Base-by-base conservation (phyloP, 345 rosid genomes). In the Populus davidiana region DNA sequence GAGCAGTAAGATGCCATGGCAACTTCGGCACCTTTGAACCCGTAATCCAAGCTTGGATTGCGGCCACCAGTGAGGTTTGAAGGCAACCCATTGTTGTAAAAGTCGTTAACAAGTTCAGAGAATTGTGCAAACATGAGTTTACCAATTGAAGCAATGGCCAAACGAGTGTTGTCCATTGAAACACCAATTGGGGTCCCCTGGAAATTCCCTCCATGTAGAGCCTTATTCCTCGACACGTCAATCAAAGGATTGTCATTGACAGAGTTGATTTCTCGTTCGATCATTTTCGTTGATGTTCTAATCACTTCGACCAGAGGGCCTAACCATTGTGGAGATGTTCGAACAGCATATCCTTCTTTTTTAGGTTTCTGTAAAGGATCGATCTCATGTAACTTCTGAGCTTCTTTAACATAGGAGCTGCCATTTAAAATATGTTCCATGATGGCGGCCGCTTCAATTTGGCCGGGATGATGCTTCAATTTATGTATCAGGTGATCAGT, bases 1-100 rank as follows among this genome's bases (percentile, higher is more conserved):
- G 85, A 82, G 73, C 85, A 82, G 67, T 82, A 82, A 13, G 85
- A 82, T 33, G 85, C 85, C 85, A 82, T 82, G 43, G 85, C 85
- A n/a, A 82, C 78, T 75, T 82, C 85, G 43, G 85, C 79, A 20
- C 85, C 85, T 71, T 82, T 82, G 73, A 78, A 82, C 33, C 85
- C 85, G 31, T 82, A 82, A 71, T 82, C 85, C 82, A 82, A 71
- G 82, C 85, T 82, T 4, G 85, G 85, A 59, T 82, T 78, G 64
- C 82, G 63, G 0, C 85, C 81, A 16, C 79, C 85, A 1, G 85
- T 82, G 2, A 82, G 85, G 61, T 82, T 82, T 9, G 85, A 82
- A 67, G 85, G 85, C 74, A 82, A 67, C 0, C 85, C 85, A 13
- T 78, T 78, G 73, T 75, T 82, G 82, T 82, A 82, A 8, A 70